phyloP scores from a whole-genome alignment of 2,329 filamentous ascomycete genomes.

The Trichoderma oligosporum region DNA sequence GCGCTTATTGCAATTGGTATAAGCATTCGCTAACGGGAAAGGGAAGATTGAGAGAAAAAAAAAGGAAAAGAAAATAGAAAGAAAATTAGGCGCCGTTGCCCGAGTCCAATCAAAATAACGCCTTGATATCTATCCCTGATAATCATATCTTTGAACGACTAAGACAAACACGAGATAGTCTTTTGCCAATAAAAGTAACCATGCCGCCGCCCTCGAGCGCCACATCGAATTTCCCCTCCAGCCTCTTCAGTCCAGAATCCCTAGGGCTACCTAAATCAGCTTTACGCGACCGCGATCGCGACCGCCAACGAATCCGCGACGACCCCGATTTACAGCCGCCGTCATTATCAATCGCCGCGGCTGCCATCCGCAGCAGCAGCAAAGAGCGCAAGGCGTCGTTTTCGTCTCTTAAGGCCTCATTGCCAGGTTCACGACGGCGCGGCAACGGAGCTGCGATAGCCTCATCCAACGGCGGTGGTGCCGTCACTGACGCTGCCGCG shows the following conservation, averaged over 20 bases:
- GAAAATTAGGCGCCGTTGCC: slow-evolving; percentile 11
- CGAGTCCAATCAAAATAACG: background rate
- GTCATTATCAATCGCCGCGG: background rate
- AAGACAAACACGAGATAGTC: no score
- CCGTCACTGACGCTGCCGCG: slow-evolving; percentile 44
- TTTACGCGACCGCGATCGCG: slow-evolving; percentile 35
- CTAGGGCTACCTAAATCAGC: slow-evolving; percentile 32
- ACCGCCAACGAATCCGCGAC: background rate
- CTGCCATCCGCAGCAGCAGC: slow-evolving; percentile 30
- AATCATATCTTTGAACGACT: background rate
- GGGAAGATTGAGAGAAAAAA: no score
- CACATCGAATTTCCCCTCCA: slow-evolving; percentile 35
- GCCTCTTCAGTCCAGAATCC: slow-evolving; percentile 34
- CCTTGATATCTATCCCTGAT: background rate
- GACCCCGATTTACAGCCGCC: background rate
- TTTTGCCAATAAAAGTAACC: slow-evolving; percentile 3
- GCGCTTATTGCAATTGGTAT: no score
- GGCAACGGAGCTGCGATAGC: slow-evolving; percentile 37
- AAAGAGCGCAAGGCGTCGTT: slow-evolving; percentile 53
- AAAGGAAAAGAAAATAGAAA: background rate
- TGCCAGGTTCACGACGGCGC: slow-evolving; percentile 45
- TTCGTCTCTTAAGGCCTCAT: slow-evolving; percentile 48
- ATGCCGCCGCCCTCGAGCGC: slow-evolving; percentile 20
- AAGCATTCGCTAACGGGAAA: slow-evolving; percentile 5
- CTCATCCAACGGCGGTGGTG: slow-evolving; percentile 29